Base-by-base conservation (phyloP, 2,329 filamentous ascomycete genomes). In the Phialophora expanda region DNA sequence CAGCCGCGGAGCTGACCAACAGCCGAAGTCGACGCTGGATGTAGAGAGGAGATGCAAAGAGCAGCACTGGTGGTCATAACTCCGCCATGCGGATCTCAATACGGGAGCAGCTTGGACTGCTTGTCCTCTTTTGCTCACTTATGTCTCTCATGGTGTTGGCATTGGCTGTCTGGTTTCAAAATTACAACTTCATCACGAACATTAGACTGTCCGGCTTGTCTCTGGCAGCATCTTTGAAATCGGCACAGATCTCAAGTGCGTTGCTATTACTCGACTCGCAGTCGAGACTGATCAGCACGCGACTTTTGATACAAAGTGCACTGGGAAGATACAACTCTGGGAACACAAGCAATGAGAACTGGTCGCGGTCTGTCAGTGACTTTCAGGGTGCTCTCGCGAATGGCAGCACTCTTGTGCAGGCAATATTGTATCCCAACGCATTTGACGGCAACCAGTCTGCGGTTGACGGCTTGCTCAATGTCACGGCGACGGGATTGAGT, bases 201-300 rank as follows among this genome's bases (percentile, higher is more conserved):
- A 82, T 89, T 63, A 62, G 83, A 56, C 79, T 86, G 12, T 83
- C 86, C 59, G 86, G 89, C 59, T 86, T 97, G 56, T 82, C 88
- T 28, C 83, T 97, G 68, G 92, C 92, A 1, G 93, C 93, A 6
- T 93, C 90, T 2, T 87, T 97, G 75, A 97, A 97, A 77, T 90
- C 93, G 22, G 88, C 90, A 32, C 90, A 94, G 75, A 85, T 97
- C 69, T 83, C 90, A 5, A 89, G 91, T 60, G 90, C 92, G 75
- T 85, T 97, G 62, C 84, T 91, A 59, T 84, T 97, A 59, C 87
- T 96, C 71, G 87, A 93, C 78, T 90, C 90, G 34, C 89, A 88
- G 66, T 90, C 89, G 74, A 83, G 84, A 62, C 89, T 90, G 62
- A 89, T 95, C 53, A 83, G 89, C 6, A 93, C 91, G 0, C 80